Evolutionary conservation across 176 grass and related monocot genomes (phyloP).

Genomic region (Lolium multiflorum): DNA sequence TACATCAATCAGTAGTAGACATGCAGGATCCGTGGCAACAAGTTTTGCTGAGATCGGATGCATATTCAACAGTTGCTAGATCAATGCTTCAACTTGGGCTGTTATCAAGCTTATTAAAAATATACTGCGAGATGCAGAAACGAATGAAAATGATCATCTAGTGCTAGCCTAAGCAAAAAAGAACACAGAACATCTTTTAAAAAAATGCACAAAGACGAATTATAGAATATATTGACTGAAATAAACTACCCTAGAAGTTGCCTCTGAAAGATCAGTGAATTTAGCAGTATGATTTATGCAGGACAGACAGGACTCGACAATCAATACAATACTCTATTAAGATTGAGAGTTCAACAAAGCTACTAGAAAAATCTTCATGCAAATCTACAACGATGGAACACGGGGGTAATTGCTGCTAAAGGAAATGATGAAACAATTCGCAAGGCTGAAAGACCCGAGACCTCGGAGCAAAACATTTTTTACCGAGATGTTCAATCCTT

Average conservation of each 20-base stretch:
- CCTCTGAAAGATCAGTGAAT: no score
- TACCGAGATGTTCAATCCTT: conserved; percentile 7
- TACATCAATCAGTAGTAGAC: not conserved
- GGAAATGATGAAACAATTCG: not conserved
- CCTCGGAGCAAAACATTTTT: not conserved
- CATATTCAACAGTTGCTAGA: not conserved
- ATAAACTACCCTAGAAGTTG: not conserved
- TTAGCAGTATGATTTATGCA: not conserved
- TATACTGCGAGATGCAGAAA: not conserved
- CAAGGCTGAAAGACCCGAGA: not conserved
- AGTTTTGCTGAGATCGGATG: not conserved
- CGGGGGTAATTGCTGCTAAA: not conserved
- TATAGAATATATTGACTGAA: not conserved
- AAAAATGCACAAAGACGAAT: not conserved
- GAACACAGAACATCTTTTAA: not conserved
- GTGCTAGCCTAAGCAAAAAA: not conserved
- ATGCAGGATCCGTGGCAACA: not conserved
- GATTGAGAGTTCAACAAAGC: not conserved
- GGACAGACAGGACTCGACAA: not conserved
- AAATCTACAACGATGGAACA: not conserved
- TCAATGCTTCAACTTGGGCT: not conserved
- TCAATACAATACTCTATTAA: not conserved
- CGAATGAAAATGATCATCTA: not conserved
- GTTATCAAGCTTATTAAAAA: not conserved
- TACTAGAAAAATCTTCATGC: not conserved